phyloP scores from a whole-genome alignment of 345 rosid genomes.

The Populus ilicifolia region DNA sequence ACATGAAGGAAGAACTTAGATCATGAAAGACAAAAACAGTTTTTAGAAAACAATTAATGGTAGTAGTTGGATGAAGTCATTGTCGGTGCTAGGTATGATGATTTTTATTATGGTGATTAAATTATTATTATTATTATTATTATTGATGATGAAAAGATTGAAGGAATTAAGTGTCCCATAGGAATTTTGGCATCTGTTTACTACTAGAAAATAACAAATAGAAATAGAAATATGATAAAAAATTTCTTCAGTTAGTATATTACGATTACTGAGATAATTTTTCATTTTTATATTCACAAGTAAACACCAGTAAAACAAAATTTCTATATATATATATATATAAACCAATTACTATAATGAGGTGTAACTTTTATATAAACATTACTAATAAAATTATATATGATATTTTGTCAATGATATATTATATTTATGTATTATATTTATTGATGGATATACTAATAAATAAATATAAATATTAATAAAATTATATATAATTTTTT shows the following conservation, averaged over 20 bases:
- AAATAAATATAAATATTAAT: no score
- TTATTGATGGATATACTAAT: fast-evolving
- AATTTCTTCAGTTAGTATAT: no score
- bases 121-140: background rate
- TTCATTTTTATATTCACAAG: fast-evolving
- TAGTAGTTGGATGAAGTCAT: conserved; percentile 3
- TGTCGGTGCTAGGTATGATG: background rate
- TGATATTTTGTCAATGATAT: fast-evolving
- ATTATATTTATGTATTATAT: no score
- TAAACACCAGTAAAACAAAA: no score
- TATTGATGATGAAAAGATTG: background rate
- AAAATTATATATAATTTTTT: fast-evolving
- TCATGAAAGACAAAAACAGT: background rate
- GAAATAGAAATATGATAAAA: no score
- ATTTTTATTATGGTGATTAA: background rate
- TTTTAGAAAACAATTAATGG: background rate
- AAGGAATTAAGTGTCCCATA: background rate
- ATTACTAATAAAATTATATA: no score
- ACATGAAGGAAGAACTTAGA: background rate
- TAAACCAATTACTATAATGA: no score
- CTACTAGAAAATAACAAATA: no score
- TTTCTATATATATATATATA: no score
- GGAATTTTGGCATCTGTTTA: background rate
- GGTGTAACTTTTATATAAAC: fast-evolving
- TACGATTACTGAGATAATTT: no score